phyloP scores from a whole-genome alignment of 164 flowering plant species.

The Chimonanthus salicifolius region DNA sequence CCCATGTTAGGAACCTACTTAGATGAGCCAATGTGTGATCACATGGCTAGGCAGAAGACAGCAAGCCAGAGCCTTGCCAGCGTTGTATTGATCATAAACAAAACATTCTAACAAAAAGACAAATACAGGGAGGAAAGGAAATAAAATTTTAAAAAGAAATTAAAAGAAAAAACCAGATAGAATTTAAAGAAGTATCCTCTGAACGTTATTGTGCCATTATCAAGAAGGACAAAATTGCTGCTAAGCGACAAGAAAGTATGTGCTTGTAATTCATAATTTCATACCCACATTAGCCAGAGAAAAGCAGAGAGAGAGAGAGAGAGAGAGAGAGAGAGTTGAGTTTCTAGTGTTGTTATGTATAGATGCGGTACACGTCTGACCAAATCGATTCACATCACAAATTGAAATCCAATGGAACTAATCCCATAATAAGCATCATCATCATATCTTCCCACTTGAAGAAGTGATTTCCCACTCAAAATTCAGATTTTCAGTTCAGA shows the following conservation, averaged over 20 bases:
- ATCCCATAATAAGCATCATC: neutral
- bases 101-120: too few species aligned
- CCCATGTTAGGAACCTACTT: too few species aligned
- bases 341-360: neutral
- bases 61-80: neutral
- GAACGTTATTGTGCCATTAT: constrained; percentile 1
- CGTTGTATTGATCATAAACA: neutral
- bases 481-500: neutral
- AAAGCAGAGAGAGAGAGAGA: neutral
- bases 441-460: too few species aligned
- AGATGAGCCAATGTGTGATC: neutral
- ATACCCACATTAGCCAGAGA: neutral
- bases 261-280: constrained; percentile 2
- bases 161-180: neutral
- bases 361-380: constrained; percentile 6
- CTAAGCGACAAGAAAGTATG: constrained; percentile 7
- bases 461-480: neutral
- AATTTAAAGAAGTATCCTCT: neutral
- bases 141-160: neutral
- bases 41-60: neutral
- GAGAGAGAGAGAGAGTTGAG: neutral
- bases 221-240: neutral
- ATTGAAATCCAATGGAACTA: neutral
- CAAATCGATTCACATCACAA: neutral
- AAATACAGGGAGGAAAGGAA: too few species aligned